phyloP scores from a whole-genome alignment of 73 alveolate species.

The Paraurostyla sp. region DNA sequence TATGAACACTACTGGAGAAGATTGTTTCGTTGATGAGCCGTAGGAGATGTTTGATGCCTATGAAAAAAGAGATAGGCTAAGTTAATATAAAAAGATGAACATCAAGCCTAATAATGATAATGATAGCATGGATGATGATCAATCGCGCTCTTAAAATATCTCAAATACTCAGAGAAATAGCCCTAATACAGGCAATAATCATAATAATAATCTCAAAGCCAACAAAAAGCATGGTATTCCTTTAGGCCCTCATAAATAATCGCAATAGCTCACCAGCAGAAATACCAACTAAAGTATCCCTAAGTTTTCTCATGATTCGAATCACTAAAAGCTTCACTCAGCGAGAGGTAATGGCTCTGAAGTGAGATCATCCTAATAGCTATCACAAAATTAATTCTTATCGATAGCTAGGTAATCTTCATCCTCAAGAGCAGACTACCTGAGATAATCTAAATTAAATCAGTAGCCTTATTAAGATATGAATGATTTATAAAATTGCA shows the following conservation, averaged over 20 bases:
- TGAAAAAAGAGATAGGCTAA: slow-evolving; percentile 30
- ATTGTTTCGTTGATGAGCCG: not conserved
- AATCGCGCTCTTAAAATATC: too few species aligned
- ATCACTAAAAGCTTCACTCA: not conserved
- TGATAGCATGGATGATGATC: too few species aligned
- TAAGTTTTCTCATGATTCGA: not conserved
- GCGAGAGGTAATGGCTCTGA: slow-evolving; percentile 30
- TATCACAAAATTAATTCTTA: not conserved
- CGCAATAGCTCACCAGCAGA: too few species aligned
- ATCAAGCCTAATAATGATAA: not conserved
- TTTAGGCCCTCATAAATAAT: slow-evolving; percentile 22
- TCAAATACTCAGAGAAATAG: too few species aligned
- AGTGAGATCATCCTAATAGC: not conserved
- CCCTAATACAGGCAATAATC: too few species aligned
- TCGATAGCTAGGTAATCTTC: not conserved
- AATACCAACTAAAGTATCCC: too few species aligned
- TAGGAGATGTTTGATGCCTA: slow-evolving; percentile 11
- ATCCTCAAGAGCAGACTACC: too few species aligned
- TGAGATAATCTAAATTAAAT: too few species aligned
- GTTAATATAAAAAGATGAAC: slow-evolving; percentile 22
- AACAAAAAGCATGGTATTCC: slow-evolving; percentile 31
- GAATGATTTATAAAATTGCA: too few species aligned
- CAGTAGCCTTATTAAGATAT: too few species aligned
- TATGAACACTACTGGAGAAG: not conserved
- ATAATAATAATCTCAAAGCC: not conserved